Evolutionary conservation across 1,284 basidiomycete genomes (phyloP).

Genomic region (Leccinum subrobustum): DNA sequence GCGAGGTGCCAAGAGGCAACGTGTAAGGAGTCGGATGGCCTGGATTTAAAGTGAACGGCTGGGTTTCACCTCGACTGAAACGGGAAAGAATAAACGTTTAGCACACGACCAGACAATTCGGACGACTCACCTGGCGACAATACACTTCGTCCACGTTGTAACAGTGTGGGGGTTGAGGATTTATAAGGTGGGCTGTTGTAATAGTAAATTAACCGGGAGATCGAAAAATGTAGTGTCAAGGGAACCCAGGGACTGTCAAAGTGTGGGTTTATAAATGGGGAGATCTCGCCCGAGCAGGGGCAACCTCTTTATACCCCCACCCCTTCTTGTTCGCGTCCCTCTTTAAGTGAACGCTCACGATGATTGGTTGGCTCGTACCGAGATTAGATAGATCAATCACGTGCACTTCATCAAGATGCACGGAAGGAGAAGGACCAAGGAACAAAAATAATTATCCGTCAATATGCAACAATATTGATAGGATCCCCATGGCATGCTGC

Average conservation of each 20-base stretch:
- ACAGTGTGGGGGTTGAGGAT: background rate
- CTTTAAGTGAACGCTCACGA: background rate
- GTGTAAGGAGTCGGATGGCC: background rate
- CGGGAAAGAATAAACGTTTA: background rate
- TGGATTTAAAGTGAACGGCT: background rate
- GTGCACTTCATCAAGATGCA: too few relatives aligned
- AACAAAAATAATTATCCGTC: too few relatives aligned
- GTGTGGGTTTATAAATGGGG: background rate
- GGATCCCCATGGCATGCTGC: too few relatives aligned
- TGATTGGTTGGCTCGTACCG: too few relatives aligned
- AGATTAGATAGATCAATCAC: too few relatives aligned
- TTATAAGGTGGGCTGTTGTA: constrained; percentile 4
- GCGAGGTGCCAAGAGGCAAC: constrained; percentile 1
- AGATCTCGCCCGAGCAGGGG: constrained; percentile 1
- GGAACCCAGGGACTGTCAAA: background rate
- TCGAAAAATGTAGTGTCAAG: background rate
- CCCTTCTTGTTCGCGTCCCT: constrained; percentile 11
- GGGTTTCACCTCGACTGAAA: background rate
- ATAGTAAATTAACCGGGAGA: background rate
- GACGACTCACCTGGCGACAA: constrained; percentile 1
- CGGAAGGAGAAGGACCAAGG: too few relatives aligned
- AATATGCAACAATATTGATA: too few relatives aligned
- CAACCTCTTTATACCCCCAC: constrained; percentile 15
- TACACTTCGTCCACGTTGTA: constrained; percentile 12
- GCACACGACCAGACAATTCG: background rate